Conservation (phyloP, 805 yeast species). For the Metschnikowia lochheadii region DNA sequence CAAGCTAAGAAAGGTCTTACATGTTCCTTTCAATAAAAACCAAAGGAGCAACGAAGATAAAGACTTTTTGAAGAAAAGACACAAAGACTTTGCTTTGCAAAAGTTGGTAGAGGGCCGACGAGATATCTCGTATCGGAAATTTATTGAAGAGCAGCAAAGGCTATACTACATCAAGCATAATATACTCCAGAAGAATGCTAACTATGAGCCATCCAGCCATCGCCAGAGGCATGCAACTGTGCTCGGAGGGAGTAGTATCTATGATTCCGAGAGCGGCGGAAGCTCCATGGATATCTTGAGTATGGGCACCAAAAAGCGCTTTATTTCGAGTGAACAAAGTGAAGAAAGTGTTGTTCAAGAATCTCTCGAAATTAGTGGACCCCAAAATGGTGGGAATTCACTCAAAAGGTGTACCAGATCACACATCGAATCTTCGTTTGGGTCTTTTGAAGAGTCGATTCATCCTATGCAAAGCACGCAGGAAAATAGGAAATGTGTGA, state of each 20-base stretch:
- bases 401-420: neutral
- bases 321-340: neutral
- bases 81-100: conserved; percentile 22
- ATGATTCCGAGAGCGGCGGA: conserved; percentile 4
- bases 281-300: conserved; percentile 1
- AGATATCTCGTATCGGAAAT: conserved; percentile 18
- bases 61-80: conserved; percentile 11
- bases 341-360: neutral
- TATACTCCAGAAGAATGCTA: conserved; percentile 10
- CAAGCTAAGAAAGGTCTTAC: conserved; percentile 13
- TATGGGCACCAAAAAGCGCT: neutral
- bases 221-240: conserved; percentile 5
- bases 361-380: neutral
- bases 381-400: neutral
- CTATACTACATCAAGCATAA: conserved; percentile 18
- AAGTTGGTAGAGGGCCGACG: conserved; percentile 26
- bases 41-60: conserved; percentile 10
- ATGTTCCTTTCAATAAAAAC: conserved; percentile 12
- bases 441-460: conserved; percentile 12
- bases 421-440: conserved; percentile 12
- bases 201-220: conserved; percentile 5
- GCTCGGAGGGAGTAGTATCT: conserved; percentile 18
- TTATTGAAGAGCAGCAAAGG: conserved; percentile 24
- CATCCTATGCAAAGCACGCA: neutral
- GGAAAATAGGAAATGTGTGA: neutral